These are phyloP conservation scores for Fusarium sp. DNA, from an alignment of 2,329 filamentous ascomycete genomes.

Conservation along the genomic window DNA sequence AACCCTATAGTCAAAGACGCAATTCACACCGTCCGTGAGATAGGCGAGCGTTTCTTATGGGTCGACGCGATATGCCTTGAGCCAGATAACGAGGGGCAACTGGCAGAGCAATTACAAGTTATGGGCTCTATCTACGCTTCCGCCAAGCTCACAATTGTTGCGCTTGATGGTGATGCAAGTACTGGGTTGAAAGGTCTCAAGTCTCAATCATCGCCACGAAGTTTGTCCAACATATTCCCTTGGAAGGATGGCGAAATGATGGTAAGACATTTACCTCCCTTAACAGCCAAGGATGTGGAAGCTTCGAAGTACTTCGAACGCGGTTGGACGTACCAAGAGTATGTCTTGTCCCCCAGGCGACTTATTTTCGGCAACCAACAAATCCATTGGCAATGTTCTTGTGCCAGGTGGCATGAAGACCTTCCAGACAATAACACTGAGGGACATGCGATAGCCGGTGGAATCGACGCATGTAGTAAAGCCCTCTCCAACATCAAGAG, in stretches of 20 bases:
- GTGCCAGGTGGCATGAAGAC: not conserved
- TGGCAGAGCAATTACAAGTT: not conserved
- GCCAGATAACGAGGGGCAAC: not conserved
- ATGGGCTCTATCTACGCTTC: constrained; percentile 7
- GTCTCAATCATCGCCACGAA: not conserved
- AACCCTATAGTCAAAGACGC: not conserved
- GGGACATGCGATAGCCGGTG: too few species aligned
- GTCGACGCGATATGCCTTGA: constrained; percentile 3
- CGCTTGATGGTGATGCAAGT: constrained; percentile 3
- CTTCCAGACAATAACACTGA: not conserved
- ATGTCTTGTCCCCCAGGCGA: not conserved
- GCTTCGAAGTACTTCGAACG: not conserved
- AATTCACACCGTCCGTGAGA: not conserved
- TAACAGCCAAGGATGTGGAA: not conserved
- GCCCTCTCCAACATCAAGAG: not conserved
- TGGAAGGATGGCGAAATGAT: not conserved
- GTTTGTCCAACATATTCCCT: not conserved
- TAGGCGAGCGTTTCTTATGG: constrained; percentile 1
- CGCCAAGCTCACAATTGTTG: constrained; percentile 3
- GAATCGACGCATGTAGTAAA: not conserved
- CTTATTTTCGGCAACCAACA: constrained; percentile 5
- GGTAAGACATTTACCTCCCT: not conserved
- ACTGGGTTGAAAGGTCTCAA: not conserved
- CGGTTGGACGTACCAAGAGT: constrained; percentile 3
- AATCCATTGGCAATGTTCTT: constrained; percentile 7